Evolutionary conservation across 2,329 filamentous ascomycete species (phyloP), one percentile per base, ranked within the genome.

Genomic region (Dactylellina leptospora): DNA sequence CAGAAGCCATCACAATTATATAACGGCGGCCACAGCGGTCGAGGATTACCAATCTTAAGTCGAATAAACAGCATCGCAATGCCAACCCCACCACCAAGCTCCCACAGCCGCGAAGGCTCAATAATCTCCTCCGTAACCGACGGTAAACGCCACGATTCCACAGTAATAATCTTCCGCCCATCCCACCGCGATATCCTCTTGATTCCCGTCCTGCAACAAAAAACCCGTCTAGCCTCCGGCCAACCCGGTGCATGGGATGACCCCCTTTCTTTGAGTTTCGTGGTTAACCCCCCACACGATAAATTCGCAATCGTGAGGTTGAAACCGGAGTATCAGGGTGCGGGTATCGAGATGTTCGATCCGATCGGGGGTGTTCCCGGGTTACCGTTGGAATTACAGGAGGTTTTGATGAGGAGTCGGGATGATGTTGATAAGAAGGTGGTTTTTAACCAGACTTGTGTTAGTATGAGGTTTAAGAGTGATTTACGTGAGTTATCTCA

Each of bases 401-500:
- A 68, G 6, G 44, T 47, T 2, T 27, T 68, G 42, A 33, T 60
- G 38, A 53, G 62, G 6, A 42, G 54, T 8, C 53, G 54, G 20
- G 62, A 68, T 28, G 62, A 68, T 40, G 28, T 68, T 1, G 44
- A 68, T 18, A 60, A 54, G 23, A 68, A 36, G 30, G 60, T 47
- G 6, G 62, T 68, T 54, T 68, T 68, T 23, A 59, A 68, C 40
- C 62, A 54, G 20, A 68, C 62, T 5, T 53, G 62, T 25, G 62
- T 68, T 4, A 68, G 62, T 33, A 25, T 68, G 23, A 54, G 33
- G 13, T 68, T 68, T 30, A 68, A 68, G 47, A 59, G 33, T n/a
- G 47, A 59, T 42, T 27, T 42, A 5, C 25, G 62, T 68, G 54
- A 53, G 62, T 27, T 18, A 2, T 22, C 30, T 27, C n/a, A 25